Evolutionary conservation across 106 monocot species (phyloP).

Genomic region (Amphibolis antarctica): DNA sequence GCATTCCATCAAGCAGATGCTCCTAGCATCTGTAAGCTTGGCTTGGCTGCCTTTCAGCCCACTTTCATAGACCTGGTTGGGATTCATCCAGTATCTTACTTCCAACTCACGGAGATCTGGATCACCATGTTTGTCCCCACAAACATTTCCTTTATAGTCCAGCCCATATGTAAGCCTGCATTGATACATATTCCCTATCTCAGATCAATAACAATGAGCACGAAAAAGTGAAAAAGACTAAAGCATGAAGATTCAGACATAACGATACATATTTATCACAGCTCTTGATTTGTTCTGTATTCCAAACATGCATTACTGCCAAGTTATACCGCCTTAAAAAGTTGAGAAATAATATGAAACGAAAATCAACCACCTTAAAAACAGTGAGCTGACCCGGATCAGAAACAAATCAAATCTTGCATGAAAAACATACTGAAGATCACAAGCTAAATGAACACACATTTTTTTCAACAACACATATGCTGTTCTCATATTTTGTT

Average conservation of each 20-base stretch:
- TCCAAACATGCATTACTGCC: too few relatives aligned
- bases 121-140: conserved; percentile 63
- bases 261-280: too few relatives aligned
- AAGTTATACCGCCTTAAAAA: too few relatives aligned
- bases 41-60: conserved; percentile 43
- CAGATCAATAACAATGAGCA: neutral
- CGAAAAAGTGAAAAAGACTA: neutral
- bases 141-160: conserved; percentile 96
- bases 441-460: too few relatives aligned
- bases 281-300: too few relatives aligned
- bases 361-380: too few relatives aligned
- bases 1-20: conserved; percentile 81
- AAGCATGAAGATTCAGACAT: too few relatives aligned
- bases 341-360: too few relatives aligned
- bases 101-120: conserved; percentile 66
- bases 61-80: conserved; percentile 81
- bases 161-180: conserved; percentile 88
- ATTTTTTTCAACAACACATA: neutral
- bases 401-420: too few relatives aligned
- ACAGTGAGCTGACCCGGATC: too few relatives aligned
- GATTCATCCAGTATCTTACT: conserved; percentile 69
- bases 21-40: conserved; percentile 47
- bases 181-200: neutral
- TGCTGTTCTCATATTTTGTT: too few relatives aligned
- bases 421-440: too few relatives aligned